Percentiles rank a stretch among this genome's conserved stretches.
Evolutionary conservation across 352 stramenopile species (phyloP).

Genomic region (Globisporangium megalacanthum): DNA sequence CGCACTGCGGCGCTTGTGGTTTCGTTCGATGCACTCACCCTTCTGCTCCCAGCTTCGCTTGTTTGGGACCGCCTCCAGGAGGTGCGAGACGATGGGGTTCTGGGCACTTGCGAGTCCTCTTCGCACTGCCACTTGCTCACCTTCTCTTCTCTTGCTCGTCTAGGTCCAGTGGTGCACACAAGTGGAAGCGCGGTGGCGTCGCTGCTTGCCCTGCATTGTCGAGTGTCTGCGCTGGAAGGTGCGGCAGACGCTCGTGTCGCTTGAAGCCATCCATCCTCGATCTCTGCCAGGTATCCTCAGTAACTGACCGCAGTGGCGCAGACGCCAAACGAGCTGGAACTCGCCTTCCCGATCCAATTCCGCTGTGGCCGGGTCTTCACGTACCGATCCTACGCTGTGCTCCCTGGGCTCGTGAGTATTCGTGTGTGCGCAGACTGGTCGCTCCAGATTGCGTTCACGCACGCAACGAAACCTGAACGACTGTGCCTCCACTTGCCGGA

Average conservation of each 20-base stretch:
- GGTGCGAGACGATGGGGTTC: background rate
- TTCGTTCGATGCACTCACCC: slow-evolving; percentile 14
- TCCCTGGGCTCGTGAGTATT: slow-evolving; percentile 26
- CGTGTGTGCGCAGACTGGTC: slow-evolving; percentile 21
- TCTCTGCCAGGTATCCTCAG: background rate
- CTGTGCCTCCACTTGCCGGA: slow-evolving; percentile 10
- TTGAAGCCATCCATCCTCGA: background rate
- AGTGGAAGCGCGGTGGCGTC: slow-evolving; percentile 19
- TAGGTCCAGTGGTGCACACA: slow-evolving; percentile 21
- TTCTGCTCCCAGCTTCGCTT: slow-evolving; percentile 14
- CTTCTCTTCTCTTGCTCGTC: background rate
- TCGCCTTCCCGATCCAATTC: slow-evolving; percentile 28
- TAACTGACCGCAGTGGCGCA: background rate
- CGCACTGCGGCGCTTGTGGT: slow-evolving; percentile 1
- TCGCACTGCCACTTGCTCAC: too few relatives aligned
- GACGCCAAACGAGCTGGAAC: slow-evolving; percentile 1
- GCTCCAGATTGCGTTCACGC: slow-evolving; percentile 20
- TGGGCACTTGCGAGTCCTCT: background rate
- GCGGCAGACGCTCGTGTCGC: background rate
- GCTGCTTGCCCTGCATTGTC: slow-evolving; percentile 16
- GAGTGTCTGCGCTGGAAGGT: slow-evolving; percentile 25
- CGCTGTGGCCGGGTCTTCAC: slow-evolving; percentile 25
- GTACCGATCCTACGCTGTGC: slow-evolving; percentile 27
- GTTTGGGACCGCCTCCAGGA: background rate
- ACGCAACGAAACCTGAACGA: slow-evolving; percentile 8